Evolutionary conservation across 257 asterid genomes (phyloP), one percentile per base, ranked within the genome.

Genomic region (Jacaranda copaia): DNA sequence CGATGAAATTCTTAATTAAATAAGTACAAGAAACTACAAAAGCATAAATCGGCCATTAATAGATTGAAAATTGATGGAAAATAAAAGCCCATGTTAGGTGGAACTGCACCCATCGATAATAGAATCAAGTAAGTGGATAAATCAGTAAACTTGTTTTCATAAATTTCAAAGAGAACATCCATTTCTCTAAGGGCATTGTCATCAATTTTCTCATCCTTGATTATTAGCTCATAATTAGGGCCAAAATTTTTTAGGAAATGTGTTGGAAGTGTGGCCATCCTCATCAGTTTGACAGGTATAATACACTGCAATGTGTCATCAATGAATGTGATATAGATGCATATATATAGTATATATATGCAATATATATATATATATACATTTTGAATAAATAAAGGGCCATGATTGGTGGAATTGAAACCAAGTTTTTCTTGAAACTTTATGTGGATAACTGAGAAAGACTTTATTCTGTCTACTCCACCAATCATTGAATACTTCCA

Each of bases 321-420:
- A n/a, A n/a, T n/a, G n/a, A n/a, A n/a, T n/a, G n/a, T n/a, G n/a
- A n/a, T n/a, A n/a, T n/a, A n/a, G n/a, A n/a, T n/a, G n/a, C n/a
- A n/a, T n/a, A n/a, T n/a, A n/a, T n/a, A n/a, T n/a, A n/a, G 49
- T 40, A 12, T 36, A 64, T 64, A 38, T 39, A 19, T 42, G n/a
- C 36, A n/a, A 61, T 61, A 12, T 32, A 19, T 53, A 10, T 53
- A 12, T 15, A 14, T 53, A 0, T 53, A 0, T 53, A 53, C 4
- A 12, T 53, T 13, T 14, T 13, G 5, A 8, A 35, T 61, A 35
- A 16, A 48, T 4, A 36, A 32, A 25, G 39, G 52, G 12, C 16
- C 56, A 19, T 79, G 76, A 80, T 80, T 74, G 80, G 80, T 74
- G 72, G 84, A 73, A 72, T 42, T 73, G 74, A 72, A 76, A 77